Conservation (phyloP, 495 filamentous ascomycete species). For the Haplographium delicatum region DNA sequence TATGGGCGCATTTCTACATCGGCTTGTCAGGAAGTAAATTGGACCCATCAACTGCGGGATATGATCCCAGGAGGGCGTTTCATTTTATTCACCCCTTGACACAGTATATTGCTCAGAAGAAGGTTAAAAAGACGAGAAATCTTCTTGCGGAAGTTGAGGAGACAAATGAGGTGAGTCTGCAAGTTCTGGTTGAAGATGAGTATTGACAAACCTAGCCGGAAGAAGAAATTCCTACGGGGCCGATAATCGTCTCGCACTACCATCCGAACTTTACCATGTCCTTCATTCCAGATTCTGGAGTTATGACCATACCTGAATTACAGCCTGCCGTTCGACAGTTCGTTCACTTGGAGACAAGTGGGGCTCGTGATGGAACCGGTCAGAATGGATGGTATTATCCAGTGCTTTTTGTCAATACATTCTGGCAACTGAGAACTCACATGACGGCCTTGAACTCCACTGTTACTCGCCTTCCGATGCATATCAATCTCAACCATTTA, state of each 20-base stretch:
- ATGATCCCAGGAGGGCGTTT: conserved; percentile 67
- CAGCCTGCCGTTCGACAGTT: conserved; percentile 73
- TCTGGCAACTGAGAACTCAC: conserved; percentile 89
- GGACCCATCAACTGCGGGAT: conserved; percentile 67
- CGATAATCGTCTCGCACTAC: conserved; percentile 78
- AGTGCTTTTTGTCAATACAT: conserved; percentile 85
- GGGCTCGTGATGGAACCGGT: conserved; percentile 70
- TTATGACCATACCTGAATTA: conserved; percentile 56
- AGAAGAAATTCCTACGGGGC: conserved; percentile 49
- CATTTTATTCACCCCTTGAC: conserved; percentile 83
- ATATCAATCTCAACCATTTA: conserved; percentile 77
- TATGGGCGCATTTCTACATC: conserved; percentile 92
- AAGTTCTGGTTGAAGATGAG: conserved; percentile 9
- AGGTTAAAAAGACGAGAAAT: conserved; percentile 83
- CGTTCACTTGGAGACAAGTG: conserved; percentile 67
- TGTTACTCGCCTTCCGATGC: conserved; percentile 73
- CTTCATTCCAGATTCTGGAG: conserved; percentile 75
- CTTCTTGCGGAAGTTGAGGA: conserved; percentile 60
- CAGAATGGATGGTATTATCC: conserved; percentile 98
- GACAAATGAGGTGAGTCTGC: conserved; percentile 31
- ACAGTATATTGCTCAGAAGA: conserved; percentile 88
- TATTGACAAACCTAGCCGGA: conserved; percentile 16
- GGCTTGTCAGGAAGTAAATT: conserved; percentile 65
- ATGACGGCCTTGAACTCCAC: conserved; percentile 94
- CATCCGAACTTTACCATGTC: conserved; percentile 92